Conservation (phyloP, 1,284 basidiomycete genomes). For the Schizophyllum amplum region DNA sequence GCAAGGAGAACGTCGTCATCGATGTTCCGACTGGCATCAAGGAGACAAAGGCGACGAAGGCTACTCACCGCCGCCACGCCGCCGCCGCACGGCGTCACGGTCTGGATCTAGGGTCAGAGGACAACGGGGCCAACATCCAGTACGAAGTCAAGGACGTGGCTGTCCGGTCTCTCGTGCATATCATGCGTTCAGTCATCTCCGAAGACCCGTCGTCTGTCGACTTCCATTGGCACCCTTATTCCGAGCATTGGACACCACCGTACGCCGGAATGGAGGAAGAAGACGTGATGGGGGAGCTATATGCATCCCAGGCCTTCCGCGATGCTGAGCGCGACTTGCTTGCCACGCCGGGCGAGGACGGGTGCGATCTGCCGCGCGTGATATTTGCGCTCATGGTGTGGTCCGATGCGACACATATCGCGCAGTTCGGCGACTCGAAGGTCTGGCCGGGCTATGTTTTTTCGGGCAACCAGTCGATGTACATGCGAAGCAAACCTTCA, state of each 20-base stretch:
- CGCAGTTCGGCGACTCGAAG: conserved; percentile 20
- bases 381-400: conserved; percentile 19
- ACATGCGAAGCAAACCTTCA: conserved; percentile 13
- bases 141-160: not conserved
- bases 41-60: conserved; percentile 7
- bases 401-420: conserved; percentile 23
- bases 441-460: conserved; percentile 24
- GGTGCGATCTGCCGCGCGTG: conserved; percentile 14
- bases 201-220: conserved; percentile 5
- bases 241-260: conserved; percentile 13
- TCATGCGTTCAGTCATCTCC: conserved; percentile 6
- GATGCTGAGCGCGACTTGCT: conserved; percentile 17
- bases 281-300: conserved; percentile 11
- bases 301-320: conserved; percentile 14
- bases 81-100: not conserved
- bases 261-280: not conserved
- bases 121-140: not conserved
- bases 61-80: conserved; percentile 1
- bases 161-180: conserved; percentile 8
- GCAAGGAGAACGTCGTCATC: conserved; percentile 11
- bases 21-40: conserved; percentile 14
- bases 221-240: conserved; percentile 16
- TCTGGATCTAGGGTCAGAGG: not conserved
- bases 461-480: conserved; percentile 23
- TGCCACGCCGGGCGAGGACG: conserved; percentile 12